Conservation (phyloP, 2,329 filamentous ascomycete species). For the Penicillium sp. region DNA sequence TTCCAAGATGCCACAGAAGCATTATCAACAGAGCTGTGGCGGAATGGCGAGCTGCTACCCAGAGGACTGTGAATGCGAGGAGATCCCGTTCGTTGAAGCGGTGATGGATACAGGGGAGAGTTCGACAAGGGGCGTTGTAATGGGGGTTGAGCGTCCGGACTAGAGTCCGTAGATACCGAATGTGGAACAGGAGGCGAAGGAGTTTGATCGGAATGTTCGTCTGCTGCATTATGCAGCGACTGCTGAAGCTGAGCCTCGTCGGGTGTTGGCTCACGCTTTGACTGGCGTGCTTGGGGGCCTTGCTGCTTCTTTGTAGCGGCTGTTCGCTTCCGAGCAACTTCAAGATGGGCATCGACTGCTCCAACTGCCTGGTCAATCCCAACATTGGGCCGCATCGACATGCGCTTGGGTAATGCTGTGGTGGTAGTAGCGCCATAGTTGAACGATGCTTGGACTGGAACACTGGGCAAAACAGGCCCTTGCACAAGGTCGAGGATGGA, state of each 20-base stretch:
- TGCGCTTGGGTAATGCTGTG: slow-evolving; percentile 36
- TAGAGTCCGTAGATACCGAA: slow-evolving; percentile 35
- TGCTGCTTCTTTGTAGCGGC: slow-evolving; percentile 20
- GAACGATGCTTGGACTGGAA: slow-evolving; percentile 43
- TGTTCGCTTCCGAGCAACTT: slow-evolving; percentile 24
- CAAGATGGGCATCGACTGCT: slow-evolving; percentile 34
- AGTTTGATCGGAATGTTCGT: slow-evolving; percentile 31
- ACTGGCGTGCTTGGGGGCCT: slow-evolving; percentile 12
- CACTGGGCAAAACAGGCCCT: slow-evolving; percentile 33
- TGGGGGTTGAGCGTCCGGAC: slow-evolving; percentile 28
- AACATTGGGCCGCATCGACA: slow-evolving; percentile 33
- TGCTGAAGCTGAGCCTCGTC: slow-evolving; percentile 35
- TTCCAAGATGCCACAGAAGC: slow-evolving; percentile 37
- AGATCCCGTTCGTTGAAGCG: slow-evolving; percentile 23
- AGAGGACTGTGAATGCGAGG: slow-evolving; percentile 12
- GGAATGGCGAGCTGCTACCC: slow-evolving; percentile 24
- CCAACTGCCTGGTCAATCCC: slow-evolving; percentile 35
- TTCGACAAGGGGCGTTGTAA: slow-evolving; percentile 18
- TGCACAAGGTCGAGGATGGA: slow-evolving; percentile 5
- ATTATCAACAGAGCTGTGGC: slow-evolving; percentile 32
- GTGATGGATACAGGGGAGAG: slow-evolving; percentile 32
- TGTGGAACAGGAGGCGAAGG: slow-evolving; percentile 38
- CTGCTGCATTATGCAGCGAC: slow-evolving; percentile 28
- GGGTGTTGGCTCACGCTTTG: slow-evolving; percentile 36
- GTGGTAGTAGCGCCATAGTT: slow-evolving; percentile 42